These are phyloP conservation scores for Suillus hirtellus DNA, from an alignment of 768 basidiomycete species.

Conservation along the genomic window DNA sequence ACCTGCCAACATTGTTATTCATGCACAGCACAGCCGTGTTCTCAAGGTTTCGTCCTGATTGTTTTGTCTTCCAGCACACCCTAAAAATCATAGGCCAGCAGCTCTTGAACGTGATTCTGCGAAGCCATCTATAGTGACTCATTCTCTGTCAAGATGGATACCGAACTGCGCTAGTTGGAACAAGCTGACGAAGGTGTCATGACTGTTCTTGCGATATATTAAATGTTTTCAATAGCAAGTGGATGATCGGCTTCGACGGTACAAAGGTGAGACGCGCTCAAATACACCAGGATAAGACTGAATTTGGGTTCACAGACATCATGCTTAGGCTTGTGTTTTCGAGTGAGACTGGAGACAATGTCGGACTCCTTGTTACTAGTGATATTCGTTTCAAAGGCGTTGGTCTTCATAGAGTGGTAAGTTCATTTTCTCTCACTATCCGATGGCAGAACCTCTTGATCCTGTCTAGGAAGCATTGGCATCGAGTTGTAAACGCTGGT, in stretches of 20 bases:
- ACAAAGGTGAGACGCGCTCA: constrained; percentile 14
- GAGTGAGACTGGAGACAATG: constrained; percentile 31
- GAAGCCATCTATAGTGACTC: constrained; percentile 21
- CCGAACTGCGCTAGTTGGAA: constrained; percentile 35
- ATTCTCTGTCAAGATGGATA: constrained; percentile 36
- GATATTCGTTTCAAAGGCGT: constrained; percentile 37
- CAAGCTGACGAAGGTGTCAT: constrained; percentile 33
- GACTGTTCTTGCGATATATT: constrained; percentile 10
- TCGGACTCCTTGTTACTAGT: constrained; percentile 20
- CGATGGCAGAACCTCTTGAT: background rate
- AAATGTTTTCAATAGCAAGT: background rate
- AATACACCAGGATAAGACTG: background rate
- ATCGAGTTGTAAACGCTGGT: constrained; percentile 43
- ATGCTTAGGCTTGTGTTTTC: constrained; percentile 12
- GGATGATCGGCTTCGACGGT: constrained; percentile 17
- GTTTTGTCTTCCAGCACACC: constrained; percentile 15
- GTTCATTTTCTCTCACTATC: constrained; percentile 4
- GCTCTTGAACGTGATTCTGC: constrained; percentile 28
- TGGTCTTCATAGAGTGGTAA: constrained; percentile 40
- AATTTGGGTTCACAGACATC: background rate
- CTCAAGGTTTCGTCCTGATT: background rate
- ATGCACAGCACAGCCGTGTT: constrained; percentile 16
- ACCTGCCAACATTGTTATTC: constrained; percentile 25
- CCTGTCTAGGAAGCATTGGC: background rate
- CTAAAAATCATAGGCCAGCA: constrained; percentile 27